Evolutionary conservation across 352 stramenopile genomes (phyloP), one percentile per base, ranked within the genome.

Genomic region (Globisporangium megalacanthum): DNA sequence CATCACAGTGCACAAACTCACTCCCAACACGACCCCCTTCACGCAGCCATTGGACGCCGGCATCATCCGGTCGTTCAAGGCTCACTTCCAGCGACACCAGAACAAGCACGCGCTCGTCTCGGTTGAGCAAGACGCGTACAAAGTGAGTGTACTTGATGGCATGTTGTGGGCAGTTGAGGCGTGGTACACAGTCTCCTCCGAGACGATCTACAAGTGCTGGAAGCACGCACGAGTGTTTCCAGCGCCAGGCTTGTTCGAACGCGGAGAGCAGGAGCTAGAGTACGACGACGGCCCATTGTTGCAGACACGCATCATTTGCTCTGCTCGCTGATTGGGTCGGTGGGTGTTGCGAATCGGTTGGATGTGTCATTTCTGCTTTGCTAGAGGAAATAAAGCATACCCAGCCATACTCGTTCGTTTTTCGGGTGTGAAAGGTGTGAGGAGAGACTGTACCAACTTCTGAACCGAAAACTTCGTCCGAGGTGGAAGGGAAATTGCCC

Each of bases 1-100:
- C 50, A 48, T 55, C 31, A 41, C 33, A 20, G 50, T 31, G 6
- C 36, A 55, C 9, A 55, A 55, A 13, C 7, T 55, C 6, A 25
- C 9, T 1, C 35, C 50, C 1, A 55, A 55, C 29, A 55, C 19
- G n/a, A 47, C 13, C 7, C 44, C 44, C 7, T 19, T 19, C 44
- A 49, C n/a, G 4, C 50, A 55, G 4, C 50, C 50, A 19, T 8
- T 47, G 4, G 35, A 55, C 11, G 50, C 33, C 13, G 33, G 36
- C 4, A 46, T 55, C 7, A 55, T 36, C 9, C 17, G 20, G 2
- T 1, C 19, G 6, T 55, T 55, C 36, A 55, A 48, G 35, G 22
- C n/a, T 7, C 7, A 31, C 6, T 55, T 45, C 13, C 5, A n/a
- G 2, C 50, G 6, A 35, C 7, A 46, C 1, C 33, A 42, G 13